Evolutionary conservation across 805 yeast species (phyloP), one percentile per base, ranked within the genome.

Genomic region (Candida corydali): DNA sequence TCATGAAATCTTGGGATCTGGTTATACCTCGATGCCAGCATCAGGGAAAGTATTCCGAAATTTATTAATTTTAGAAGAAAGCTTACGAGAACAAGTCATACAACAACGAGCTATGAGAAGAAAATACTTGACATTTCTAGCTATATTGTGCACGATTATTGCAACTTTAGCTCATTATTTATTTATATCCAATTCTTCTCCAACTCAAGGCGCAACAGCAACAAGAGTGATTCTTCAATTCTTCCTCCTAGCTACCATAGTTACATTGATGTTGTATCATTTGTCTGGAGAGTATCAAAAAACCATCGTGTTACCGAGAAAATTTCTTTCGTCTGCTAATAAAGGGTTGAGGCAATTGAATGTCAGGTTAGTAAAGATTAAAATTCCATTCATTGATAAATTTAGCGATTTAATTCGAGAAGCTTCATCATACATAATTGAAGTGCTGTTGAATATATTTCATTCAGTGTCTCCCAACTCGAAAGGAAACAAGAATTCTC

Each of bases 251-350:
- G 80, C 82, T 35, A 71, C 77, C 14, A 47, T 75, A 19, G 77
- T 89, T 14, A 84, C 96, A 0, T 61, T 88, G 38, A 70, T 78
- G 17, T 65, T 91, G 29, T 91, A 86, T 59, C 88, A 84, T 51
- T 59, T 91, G 24, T 82, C 95, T 17, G 98, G 98, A 1, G 93
- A 88, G 61, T 93, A 91, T 58, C 76, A 76, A 40, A 76, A 93
- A 42, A 86, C 96, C 0, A 85, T 91, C 37, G 82, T 85, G 11
- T 65, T 80, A 28, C 95, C 96, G 2, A 73, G 95, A 42, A 73
- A 77, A 52, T 91, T 88, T 53, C 63, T 93, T 38, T 65, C 79
- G 1, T 76, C 82, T n/a, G 79, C 97, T 6, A 93, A 93, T 58
- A 87, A 86, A 54, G 97, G 97, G 0, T 63, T 91, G 17, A 64